Base-by-base conservation (phyloP, 192 early-diverging fungal genomes). In the Allomyces arbusculus region DNA sequence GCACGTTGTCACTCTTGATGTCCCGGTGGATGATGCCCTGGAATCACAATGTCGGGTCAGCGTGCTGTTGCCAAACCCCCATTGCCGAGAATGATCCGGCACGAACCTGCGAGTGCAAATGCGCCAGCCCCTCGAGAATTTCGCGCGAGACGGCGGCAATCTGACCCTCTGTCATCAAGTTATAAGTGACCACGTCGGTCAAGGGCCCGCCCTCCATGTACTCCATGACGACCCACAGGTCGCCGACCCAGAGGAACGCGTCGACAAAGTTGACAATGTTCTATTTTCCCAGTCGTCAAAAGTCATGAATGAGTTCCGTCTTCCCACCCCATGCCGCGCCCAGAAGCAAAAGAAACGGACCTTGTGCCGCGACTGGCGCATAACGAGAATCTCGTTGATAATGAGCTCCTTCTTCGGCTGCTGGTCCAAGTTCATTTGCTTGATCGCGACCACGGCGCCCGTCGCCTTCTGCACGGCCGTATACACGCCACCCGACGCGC, bases 381-480 rank as follows among this genome's bases (percentile, higher is more conserved):
- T 84, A 24, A 84, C 80, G 62, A 83, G 65, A 69, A 84, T 83
- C 69, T 84, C 82, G 67, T 84, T 94, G 76, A 95, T 92, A 68
- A 97, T 95, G 66, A 94, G 73, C 64, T 95, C 94, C 79, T 94
- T 94, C 72, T 94, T 94, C 40, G 92, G 91, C 76, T 97, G 94
- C 73, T 90, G 84, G 73, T 92, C 85, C 61, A 97, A 75, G 66
- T 94, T 89, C 90, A 95, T 97, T 75, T 93, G 91, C 75, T 97
- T 97, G 72, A 97, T 94, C 1, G 92, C 94, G 1, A 95, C 94
- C 1, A 81, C 79, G 14, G 80, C 66, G 55, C 81, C 80, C 25
- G 82, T 84, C 20, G 72, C 65, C 0, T 85, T 71, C 26, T 83
- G 82, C 74, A 87, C 84, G 8, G 94, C 89, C 3, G 85, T 91